A percentile compares a stretch with the other conserved stretches of the same genome.
Conservation (phyloP, 768 basidiomycete genomes). For the Agrocybe chaxingu region DNA sequence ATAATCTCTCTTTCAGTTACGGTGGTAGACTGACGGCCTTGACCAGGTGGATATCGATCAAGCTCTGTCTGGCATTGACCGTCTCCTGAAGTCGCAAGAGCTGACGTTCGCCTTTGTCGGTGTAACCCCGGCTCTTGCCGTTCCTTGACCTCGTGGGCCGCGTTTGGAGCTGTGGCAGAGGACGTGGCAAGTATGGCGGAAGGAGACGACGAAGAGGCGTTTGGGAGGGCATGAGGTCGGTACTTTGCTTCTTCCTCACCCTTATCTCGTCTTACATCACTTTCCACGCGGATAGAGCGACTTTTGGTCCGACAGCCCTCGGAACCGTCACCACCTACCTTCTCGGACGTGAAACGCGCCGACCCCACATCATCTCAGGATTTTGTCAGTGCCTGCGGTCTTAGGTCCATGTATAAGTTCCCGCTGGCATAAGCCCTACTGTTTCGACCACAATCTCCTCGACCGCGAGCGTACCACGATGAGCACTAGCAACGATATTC, state of each 20-base stretch:
- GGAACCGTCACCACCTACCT: slow-evolving; percentile 12
- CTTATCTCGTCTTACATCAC: not conserved
- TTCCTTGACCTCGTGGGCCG: slow-evolving; percentile 48
- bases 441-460: too few relatives aligned
- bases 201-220: slow-evolving; percentile 46
- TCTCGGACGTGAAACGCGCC: too few relatives aligned
- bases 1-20: not conserved
- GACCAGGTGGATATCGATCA: slow-evolving; percentile 91
- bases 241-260: not conserved
- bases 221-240: slow-evolving; percentile 71
- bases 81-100: slow-evolving; percentile 89
- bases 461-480: too few relatives aligned
- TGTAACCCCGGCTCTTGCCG: slow-evolving; percentile 82
- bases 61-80: slow-evolving; percentile 88
- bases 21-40: not conserved
- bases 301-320: slow-evolving; percentile 40
- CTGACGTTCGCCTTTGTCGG: slow-evolving; percentile 97
- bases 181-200: slow-evolving; percentile 57
- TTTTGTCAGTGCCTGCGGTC: too few relatives aligned
- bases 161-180: slow-evolving; percentile 48
- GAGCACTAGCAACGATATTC: too few relatives aligned
- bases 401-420: too few relatives aligned
- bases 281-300: slow-evolving; percentile 60
- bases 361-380: too few relatives aligned
- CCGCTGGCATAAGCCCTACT: too few relatives aligned